Base-by-base conservation (phyloP, 208 protist species). In the Trypanosoma lewisi region DNA sequence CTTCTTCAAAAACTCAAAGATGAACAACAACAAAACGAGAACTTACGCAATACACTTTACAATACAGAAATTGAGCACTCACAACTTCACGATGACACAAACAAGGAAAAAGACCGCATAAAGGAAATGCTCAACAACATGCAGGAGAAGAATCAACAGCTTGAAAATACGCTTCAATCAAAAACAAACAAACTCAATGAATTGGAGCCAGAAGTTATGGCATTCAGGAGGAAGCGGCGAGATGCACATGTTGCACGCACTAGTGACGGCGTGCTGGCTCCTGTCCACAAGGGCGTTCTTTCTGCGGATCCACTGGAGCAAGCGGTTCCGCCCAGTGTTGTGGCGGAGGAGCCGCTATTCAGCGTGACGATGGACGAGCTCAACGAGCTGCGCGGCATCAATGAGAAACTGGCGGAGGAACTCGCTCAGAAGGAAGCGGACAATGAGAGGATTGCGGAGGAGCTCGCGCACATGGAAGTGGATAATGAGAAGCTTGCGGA, bases 1-100 rank as follows among this genome's bases (percentile, higher is more conserved):
- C 60, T 74, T 25, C 41, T 72, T 6, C 44, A 59, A 12, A 66
- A 64, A 19, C 36, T 80, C 28, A 47, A 73, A 19, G 47, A 70
- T 21, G 62, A 77, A 36, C 59, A 68, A 45, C 48, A 39, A 42
- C 36, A 66, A n/a, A 45, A 42, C 16, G 16, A 41, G 28, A 50
- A 23, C 19, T 23, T 52, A 12, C 12, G 28, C 12, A 11, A 52
- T 12, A 52, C 21, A 52, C 4, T 52, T 27, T 17, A 23, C 7
- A 23, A 52, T 31, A 52, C 19, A 52, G 9, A 52, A 52, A 23
- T 21, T 7, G 28, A 52, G 9, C n/a, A n/a, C n/a, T n/a, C n/a
- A n/a, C n/a, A n/a, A n/a, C n/a, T n/a, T n/a, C n/a, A n/a, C n/a
- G n/a, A n/a, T n/a, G n/a, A n/a, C n/a, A n/a, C n/a, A n/a, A n/a